Evolutionary conservation across 306 rosid genomes (phyloP), one percentile per base, ranked within the genome.

Genomic region (Ziziphus jujuba): DNA sequence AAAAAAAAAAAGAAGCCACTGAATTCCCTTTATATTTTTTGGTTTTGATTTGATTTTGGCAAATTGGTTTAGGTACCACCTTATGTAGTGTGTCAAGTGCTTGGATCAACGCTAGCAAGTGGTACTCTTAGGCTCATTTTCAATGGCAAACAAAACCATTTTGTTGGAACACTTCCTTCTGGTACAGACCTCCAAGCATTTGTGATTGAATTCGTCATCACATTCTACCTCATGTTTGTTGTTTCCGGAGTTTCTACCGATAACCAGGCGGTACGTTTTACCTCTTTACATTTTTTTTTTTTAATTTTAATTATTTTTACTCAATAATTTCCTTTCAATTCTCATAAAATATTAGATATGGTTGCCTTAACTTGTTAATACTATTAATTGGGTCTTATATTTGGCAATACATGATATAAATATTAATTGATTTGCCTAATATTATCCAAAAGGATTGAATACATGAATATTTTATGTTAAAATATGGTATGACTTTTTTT

Each of bases 241-340:
- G 78, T 93, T 4, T 90, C 95, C 5, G 97, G 90, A 0, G 90
- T 93, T 17, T 81, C 96, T 34, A 86, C 97, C 0, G 99, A 93
- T 72, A 88, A 74, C 73, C 82, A 92, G 77, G 96, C 91, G 72
- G 99, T 93, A 70, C 69, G 60, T 48, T 1, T 6, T 34, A 4
- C 31, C 1, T 44, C 38, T 7, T 5, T 14, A 11, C 15, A 36
- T 13, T 8, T 17, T 38, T 36, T 4, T n/a, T n/a, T n/a, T n/a
- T n/a, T n/a, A n/a, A n/a, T n/a, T n/a, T n/a, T n/a, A n/a, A 9
- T 36, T 7, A n/a, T 20, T 0, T 10, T 10, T 19, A 19, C 21
- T 23, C 22, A 13, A 40, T 40, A 1, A 14, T 13, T 7, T 19
- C 15, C 14, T 17, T 47, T 25, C 19, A 44, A 19, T 9, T 69